Evolutionary conservation across 2,329 filamentous ascomycete species (phyloP), one percentile per base, ranked within the genome.

Genomic region (Trichophyton schoenleinii): DNA sequence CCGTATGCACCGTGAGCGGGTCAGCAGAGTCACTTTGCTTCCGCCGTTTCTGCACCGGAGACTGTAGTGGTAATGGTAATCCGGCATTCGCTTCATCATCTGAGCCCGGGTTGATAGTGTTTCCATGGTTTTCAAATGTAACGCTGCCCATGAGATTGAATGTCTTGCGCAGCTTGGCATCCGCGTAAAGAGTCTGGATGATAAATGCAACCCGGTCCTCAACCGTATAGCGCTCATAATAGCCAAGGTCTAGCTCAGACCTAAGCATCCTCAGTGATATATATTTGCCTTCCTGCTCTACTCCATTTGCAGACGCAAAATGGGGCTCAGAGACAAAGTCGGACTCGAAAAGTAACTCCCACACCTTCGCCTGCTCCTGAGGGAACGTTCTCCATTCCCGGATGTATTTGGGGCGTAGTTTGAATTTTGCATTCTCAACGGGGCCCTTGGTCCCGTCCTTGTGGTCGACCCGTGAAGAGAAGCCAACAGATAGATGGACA

Each of bases 91-190:
- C 25, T 3, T 18, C 48, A 18, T 53, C 59, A 34, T 31, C 46
- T 6, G 57, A 31, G n/a, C 31, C 55, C 8, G 25, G 25, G 25
- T 6, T 28, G 4, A 64, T 42, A 15, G 63, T 63, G 57, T 66
- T 66, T 7, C 44, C 48, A 55, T 66, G 65, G 36, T 65, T 66
- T 58, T 66, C 62, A 61, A 66, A 65, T 6, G n/a, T 11, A 5
- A 66, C 57, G 0, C 59, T 15, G 3, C 65, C 63, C 36, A 61
- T 28, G n/a, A 66, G 52, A 13, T 58, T 31, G 20, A 66, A 65
- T 5, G 20, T 13, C 1, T 61, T 20, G 53, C 61, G 63, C 5
- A 65, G 53, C 13, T 3, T 7, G 5, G 25, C 4, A 6, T 28
- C 49, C 22, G 7, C 7, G 48, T 57, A 60, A 3, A 66, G 15